These are phyloP conservation scores for Fusarium sambucinum DNA, from an alignment of 2,329 filamentous ascomycete genomes.

Conservation along the genomic window DNA sequence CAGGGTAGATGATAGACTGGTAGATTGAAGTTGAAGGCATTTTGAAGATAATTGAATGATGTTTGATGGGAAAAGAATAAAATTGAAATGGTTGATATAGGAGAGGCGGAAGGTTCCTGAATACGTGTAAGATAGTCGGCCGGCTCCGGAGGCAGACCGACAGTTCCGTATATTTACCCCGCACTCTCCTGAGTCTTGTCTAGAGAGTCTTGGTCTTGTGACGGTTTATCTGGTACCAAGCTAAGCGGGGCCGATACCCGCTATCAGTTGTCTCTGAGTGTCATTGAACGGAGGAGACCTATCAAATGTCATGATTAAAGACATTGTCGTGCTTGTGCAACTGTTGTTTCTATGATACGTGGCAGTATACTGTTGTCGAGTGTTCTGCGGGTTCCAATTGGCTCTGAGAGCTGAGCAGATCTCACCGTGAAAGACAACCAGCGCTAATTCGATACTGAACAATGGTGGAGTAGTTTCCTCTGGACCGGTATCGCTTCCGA, in stretches of 20 bases:
- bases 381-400: background rate
- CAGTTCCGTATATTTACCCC: constrained; percentile 30
- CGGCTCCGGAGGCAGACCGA: constrained; percentile 36
- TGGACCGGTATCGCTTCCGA: background rate
- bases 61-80: background rate
- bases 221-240: constrained; percentile 15
- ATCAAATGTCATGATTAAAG: background rate
- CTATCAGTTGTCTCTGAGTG: background rate
- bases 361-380: background rate
- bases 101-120: constrained; percentile 29
- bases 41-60: background rate
- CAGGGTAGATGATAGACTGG: constrained; percentile 40
- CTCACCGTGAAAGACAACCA: background rate
- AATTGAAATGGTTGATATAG: constrained; percentile 1
- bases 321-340: background rate
- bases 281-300: background rate
- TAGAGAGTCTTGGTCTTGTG: constrained; percentile 18
- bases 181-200: constrained; percentile 8
- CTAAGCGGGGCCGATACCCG: constrained; percentile 17
- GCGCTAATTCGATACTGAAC: background rate
- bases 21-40: constrained; percentile 37
- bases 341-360: background rate
- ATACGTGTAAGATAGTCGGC: constrained; percentile 26
- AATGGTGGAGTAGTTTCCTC: background rate
- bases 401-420: background rate